Evolutionary conservation across 129 eudicot genomes (phyloP).

Genomic region (Rutidosis leptorrhynchoides): DNA sequence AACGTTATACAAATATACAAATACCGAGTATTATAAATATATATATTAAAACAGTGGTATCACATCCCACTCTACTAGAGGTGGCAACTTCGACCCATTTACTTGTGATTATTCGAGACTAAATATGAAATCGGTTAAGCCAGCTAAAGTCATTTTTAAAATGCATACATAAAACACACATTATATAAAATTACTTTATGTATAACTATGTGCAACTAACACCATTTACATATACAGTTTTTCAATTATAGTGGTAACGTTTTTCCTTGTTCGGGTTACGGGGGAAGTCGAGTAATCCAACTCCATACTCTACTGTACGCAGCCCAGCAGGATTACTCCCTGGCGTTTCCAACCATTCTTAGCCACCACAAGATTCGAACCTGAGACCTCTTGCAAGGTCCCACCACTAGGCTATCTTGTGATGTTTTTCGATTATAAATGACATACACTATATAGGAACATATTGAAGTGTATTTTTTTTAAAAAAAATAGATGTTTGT

Average conservation of each 20-base stretch:
- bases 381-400: too few relatives aligned
- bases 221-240: too few relatives aligned
- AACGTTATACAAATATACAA: slow-evolving; percentile 25
- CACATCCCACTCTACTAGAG: background rate
- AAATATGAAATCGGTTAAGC: background rate
- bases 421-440: background rate
- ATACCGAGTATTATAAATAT: background rate
- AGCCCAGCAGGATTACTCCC: too few relatives aligned
- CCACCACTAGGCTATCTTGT: too few relatives aligned
- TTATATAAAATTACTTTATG: background rate
- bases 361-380: too few relatives aligned
- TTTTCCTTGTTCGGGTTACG: too few relatives aligned
- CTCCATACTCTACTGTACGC: too few relatives aligned
- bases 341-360: too few relatives aligned
- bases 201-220: too few relatives aligned
- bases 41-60: background rate
- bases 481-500: background rate
- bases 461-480: too few relatives aligned
- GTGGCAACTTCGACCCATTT: background rate
- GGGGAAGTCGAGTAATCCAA: too few relatives aligned
- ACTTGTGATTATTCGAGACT: background rate
- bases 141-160: background rate
- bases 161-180: background rate
- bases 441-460: background rate
- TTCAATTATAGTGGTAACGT: too few relatives aligned